These are phyloP conservation scores for Cystobasidium tubakii DNA, from an alignment of 768 basidiomycete species.

Conservation along the genomic window DNA sequence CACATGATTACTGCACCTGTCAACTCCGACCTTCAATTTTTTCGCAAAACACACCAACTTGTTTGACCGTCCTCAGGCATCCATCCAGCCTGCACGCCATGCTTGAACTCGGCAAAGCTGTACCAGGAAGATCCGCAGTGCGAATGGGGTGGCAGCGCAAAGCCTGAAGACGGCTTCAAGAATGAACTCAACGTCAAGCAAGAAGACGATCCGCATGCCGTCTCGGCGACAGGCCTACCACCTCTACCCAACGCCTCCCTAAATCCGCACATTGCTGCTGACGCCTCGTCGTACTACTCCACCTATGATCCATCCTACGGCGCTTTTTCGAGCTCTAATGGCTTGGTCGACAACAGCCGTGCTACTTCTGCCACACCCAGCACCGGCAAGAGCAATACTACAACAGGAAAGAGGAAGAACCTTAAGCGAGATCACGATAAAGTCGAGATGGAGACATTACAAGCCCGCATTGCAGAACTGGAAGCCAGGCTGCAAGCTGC, in stretches of 20 bases:
- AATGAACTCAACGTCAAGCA: background rate
- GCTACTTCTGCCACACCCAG: background rate
- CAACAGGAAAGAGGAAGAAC: background rate
- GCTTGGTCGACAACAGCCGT: background rate
- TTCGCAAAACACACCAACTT: background rate
- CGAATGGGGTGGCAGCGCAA: constrained; percentile 9
- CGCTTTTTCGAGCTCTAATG: background rate
- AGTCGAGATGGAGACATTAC: background rate
- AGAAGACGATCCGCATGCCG: background rate
- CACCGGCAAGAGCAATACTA: background rate
- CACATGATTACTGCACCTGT: background rate
- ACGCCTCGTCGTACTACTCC: background rate
- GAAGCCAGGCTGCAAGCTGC: background rate
- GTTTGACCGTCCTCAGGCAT: background rate
- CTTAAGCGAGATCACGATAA: background rate
- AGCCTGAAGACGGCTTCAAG: background rate
- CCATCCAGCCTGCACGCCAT: constrained; percentile 13
- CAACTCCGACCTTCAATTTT: background rate
- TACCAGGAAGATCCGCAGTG: constrained; percentile 29
- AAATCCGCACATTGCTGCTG: background rate
- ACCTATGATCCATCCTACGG: constrained; percentile 2
- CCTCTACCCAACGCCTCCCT: background rate
- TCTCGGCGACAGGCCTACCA: background rate
- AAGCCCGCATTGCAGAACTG: background rate
- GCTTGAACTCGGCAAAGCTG: background rate